phyloP scores from a whole-genome alignment of 129 eudicot genomes.

The Escallonia herrerae region DNA sequence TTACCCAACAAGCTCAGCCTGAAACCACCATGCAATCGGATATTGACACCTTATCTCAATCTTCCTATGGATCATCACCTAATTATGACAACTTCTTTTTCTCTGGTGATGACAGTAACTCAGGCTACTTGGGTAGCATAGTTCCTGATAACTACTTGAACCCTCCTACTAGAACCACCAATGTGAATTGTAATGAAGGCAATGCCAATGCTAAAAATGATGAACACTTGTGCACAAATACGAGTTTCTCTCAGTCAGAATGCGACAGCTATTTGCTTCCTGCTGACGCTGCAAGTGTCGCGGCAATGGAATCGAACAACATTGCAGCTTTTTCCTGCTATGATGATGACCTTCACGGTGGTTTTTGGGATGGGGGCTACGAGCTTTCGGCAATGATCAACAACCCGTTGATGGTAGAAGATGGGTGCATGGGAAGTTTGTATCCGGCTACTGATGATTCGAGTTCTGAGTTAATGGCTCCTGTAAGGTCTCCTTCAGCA shows the following conservation, averaged over 20 bases:
- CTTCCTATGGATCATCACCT: slow-evolving; percentile 27
- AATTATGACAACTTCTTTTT: slow-evolving; percentile 26
- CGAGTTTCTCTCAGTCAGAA: slow-evolving; percentile 16
- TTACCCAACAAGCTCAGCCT: slow-evolving; percentile 8
- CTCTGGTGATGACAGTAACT: slow-evolving; percentile 37
- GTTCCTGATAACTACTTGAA: slow-evolving; percentile 80
- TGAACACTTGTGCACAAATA: slow-evolving; percentile 7
- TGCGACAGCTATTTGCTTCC: slow-evolving; percentile 22
- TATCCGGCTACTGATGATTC: slow-evolving; percentile 2
- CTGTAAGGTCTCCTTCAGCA: slow-evolving; percentile 18
- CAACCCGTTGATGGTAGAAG: slow-evolving; percentile 31
- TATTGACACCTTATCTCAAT: slow-evolving; percentile 14
- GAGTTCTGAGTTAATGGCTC: neutral
- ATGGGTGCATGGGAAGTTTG: slow-evolving; percentile 26
- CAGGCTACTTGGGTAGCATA: slow-evolving; percentile 88
- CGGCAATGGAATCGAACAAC: neutral
- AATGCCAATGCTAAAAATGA: neutral
- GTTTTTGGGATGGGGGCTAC: slow-evolving; percentile 40
- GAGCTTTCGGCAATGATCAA: slow-evolving; percentile 55
- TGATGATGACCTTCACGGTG: slow-evolving; percentile 21
- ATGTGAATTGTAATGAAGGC: neutral
- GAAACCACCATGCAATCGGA: slow-evolving; percentile 27
- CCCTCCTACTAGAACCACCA: slow-evolving; percentile 33
- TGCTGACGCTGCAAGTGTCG: slow-evolving; percentile 3
- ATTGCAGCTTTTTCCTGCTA: slow-evolving; percentile 7